Evolutionary conservation across 2,329 filamentous ascomycete species (phyloP).

Genomic region (Fonsecaea nubica): DNA sequence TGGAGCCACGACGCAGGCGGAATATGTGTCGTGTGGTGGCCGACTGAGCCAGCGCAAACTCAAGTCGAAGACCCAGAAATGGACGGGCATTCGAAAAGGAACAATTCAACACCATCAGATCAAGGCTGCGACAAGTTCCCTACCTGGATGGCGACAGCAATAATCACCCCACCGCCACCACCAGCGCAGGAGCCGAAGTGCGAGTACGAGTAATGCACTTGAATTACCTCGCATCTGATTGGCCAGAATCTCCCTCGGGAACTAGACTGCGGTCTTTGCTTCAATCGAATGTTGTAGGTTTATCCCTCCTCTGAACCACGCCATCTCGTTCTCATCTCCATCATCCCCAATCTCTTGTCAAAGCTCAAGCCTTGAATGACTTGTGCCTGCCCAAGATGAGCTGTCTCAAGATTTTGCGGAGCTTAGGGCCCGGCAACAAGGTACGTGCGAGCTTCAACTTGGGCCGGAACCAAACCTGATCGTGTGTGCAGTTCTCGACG

Average conservation of each 20-base stretch:
- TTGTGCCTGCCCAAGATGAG: constrained; percentile 51
- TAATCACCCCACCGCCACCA: background rate
- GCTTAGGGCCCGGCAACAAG: constrained; percentile 57
- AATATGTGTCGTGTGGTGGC: no score
- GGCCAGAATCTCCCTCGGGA: background rate
- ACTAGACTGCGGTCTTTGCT: constrained; percentile 8
- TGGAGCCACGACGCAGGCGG: no score
- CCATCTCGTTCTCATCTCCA: constrained; percentile 6
- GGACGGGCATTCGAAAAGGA: no score
- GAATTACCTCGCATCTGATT: background rate
- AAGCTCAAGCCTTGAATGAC: constrained; percentile 16
- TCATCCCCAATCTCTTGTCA: constrained; percentile 1
- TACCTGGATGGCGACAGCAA: background rate
- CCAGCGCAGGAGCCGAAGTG: background rate
- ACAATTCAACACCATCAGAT: background rate
- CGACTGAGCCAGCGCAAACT: no score
- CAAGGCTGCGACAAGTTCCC: background rate
- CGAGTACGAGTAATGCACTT: constrained; percentile 3
- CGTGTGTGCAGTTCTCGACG: constrained; percentile 64
- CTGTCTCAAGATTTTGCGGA: constrained; percentile 56
- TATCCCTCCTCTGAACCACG: constrained; percentile 6
- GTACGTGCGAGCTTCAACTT: constrained; percentile 45
- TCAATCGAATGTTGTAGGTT: constrained; percentile 7
- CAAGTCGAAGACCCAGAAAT: no score
- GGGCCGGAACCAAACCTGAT: constrained; percentile 31